Base-by-base conservation (phyloP, 2,329 filamentous ascomycete species). In the Gremmenia infestans region DNA sequence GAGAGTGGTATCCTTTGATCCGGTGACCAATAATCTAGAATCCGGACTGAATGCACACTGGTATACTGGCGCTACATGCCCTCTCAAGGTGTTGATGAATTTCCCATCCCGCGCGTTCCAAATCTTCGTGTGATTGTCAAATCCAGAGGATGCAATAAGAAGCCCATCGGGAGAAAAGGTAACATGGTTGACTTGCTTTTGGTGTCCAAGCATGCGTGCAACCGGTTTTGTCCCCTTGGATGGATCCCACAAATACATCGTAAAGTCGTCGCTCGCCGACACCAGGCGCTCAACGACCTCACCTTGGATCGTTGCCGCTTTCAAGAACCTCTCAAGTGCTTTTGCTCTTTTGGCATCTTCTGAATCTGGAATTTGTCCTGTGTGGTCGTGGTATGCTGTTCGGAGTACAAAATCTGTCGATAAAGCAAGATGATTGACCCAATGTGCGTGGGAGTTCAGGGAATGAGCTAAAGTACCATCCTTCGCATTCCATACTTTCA, bases 101-200 rank as follows among this genome's bases (percentile, higher is more conserved):
- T 86, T 88, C 47, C 82, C 82, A 63, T 86, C 82, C 60, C 81
- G 80, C 2, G 87, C 88, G 63, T 86, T 89, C 92, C 92, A 97
- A 25, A 97, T 74, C 74, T 96, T 96, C 65, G 93, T 91, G 67
- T 93, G 89, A 70, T 97, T 99, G 72, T 99, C 94, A 76, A 93
- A 99, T 4, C 87, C 87, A 8, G 89, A 86, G 39, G 89, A 95
- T 8, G 94, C 94, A 65, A 99, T 91, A 56, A 93, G 81, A 8
- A 83, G 79, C 36, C 91, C 93, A 68, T 97, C 92, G 0, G 93
- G 91, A 0, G 91, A 96, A 73, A 97, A 97, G 0, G 87, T 88
- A 48, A 97, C 92, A 70, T 97, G 89, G 71, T 97, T 97, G 64
- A 97, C 92, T 69, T 93, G 89, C 74, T 97, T 97, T 71, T 97